Conservation (phyloP, 441 rosid species). For the Populus trichocarpa region DNA sequence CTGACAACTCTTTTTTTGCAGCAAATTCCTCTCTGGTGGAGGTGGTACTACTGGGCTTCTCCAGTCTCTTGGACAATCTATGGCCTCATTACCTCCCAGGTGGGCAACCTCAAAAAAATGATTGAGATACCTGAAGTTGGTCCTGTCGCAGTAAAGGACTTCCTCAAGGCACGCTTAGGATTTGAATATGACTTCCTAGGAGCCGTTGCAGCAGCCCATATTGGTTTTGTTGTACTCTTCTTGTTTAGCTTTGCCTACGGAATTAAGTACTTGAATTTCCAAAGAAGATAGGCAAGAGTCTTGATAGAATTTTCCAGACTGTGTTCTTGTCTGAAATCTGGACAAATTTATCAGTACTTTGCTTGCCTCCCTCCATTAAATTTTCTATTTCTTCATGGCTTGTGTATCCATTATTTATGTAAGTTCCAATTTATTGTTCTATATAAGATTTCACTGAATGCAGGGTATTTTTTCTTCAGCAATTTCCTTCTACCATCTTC, state of each 20-base stretch:
- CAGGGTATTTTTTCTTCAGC: not conserved
- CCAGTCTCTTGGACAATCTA: slow-evolving; percentile 71
- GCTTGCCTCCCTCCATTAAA: not conserved
- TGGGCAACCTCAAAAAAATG: slow-evolving; percentile 30
- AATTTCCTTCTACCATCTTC: not conserved
- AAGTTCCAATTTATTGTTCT: not conserved
- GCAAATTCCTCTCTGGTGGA: slow-evolving; percentile 71
- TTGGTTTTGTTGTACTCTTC: slow-evolving; percentile 50
- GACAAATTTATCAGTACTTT: not conserved
- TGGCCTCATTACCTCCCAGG: slow-evolving; percentile 47
- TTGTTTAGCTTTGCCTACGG: slow-evolving; percentile 49
- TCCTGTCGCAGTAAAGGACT: slow-evolving; percentile 24
- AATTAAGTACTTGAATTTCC: slow-evolving; percentile 69
- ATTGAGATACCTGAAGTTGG: slow-evolving; percentile 31
- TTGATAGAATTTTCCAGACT: not conserved
- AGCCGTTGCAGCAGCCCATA: slow-evolving; percentile 41
- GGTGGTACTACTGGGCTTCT: slow-evolving; percentile 13
- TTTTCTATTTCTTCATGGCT: not conserved
- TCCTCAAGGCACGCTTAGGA: slow-evolving; percentile 36
- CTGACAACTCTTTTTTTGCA: slow-evolving; percentile 21
- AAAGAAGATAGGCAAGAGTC: slow-evolving; percentile 38
- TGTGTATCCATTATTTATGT: not conserved
- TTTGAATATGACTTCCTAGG: slow-evolving; percentile 50
- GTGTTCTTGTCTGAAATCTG: not conserved
- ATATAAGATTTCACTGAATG: not conserved